These are phyloP conservation scores for Blastocystis sp. DNA, from an alignment of 352 stramenopile species.

Conservation along the genomic window DNA sequence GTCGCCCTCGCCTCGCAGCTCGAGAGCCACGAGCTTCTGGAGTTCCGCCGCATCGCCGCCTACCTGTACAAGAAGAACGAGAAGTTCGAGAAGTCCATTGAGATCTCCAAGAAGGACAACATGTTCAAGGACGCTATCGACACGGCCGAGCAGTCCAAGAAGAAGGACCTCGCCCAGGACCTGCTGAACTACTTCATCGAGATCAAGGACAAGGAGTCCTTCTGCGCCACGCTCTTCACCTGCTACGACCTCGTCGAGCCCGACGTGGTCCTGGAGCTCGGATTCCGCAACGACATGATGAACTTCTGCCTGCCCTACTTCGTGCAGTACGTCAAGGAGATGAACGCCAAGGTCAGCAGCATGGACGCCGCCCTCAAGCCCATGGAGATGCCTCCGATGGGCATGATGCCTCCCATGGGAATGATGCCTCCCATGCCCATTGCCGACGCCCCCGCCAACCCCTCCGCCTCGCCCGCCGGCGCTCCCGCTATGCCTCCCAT, in stretches of 20 bases:
- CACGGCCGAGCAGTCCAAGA: slow-evolving; percentile 90
- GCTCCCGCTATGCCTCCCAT: slow-evolving; percentile 24
- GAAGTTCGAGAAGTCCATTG: slow-evolving; percentile 92
- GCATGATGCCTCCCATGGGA: slow-evolving; percentile 63
- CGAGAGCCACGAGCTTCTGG: slow-evolving; percentile 96
- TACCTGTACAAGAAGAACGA: slow-evolving; percentile 99
- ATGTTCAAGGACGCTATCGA: slow-evolving; percentile 99
- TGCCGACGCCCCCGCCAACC: slow-evolving; percentile 49
- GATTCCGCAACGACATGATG: slow-evolving; percentile 95
- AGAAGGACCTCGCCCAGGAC: slow-evolving; percentile 90
- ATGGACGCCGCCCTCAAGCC: slow-evolving; percentile 76
- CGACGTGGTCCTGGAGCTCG: slow-evolving; percentile 96
- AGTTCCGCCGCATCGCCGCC: slow-evolving; percentile 97
- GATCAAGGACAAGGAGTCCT: slow-evolving; percentile 95
- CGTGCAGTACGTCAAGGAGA: slow-evolving; percentile 96
- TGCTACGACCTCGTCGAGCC: slow-evolving; percentile 92
- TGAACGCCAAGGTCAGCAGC: slow-evolving; percentile 87
- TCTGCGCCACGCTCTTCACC: slow-evolving; percentile 94
- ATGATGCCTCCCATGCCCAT: slow-evolving; percentile 69
- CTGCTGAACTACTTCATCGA: slow-evolving; percentile 98
- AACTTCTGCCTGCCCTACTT: slow-evolving; percentile 99
- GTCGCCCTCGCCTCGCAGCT: slow-evolving; percentile 95
- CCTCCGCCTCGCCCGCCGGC: slow-evolving; percentile 18
- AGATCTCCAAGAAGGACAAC: slow-evolving; percentile 97
- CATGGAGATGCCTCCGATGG: slow-evolving; percentile 67